These are phyloP conservation scores for Flaveria sonorensis DNA, from an alignment of 129 eudicot genomes.

Conservation along the genomic window DNA sequence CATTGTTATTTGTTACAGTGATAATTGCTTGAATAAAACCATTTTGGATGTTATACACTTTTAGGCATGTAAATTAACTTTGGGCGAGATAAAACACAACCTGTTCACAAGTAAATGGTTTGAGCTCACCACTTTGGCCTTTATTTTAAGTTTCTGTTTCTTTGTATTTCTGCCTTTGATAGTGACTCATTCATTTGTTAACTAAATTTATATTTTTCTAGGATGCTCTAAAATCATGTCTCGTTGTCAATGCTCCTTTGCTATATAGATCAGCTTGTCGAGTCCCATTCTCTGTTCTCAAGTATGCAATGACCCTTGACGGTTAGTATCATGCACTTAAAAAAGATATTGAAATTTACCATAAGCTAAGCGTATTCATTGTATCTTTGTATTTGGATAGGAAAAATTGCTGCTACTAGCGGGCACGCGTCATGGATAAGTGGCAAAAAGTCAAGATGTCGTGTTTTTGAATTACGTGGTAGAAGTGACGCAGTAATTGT, in stretches of 20 bases:
- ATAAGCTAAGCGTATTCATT: conserved; percentile 2
- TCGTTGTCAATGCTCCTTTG: conserved; percentile 91
- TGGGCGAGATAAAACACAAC: not conserved
- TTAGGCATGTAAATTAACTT: not conserved
- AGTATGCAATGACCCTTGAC: conserved; percentile 99
- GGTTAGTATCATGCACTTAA: conserved; percentile 57
- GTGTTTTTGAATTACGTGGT: conserved; percentile 90
- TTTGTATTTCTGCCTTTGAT: not conserved
- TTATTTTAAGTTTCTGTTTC: not conserved
- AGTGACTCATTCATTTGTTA: not conserved
- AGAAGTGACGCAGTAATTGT: conserved; percentile 95
- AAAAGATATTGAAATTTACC: not conserved
- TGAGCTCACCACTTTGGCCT: not conserved
- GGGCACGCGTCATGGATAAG: conserved; percentile 99
- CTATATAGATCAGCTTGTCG: conserved; percentile 82
- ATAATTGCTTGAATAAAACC: not conserved
- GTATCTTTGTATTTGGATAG: conserved; percentile 39
- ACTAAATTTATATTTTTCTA: conserved; percentile 28
- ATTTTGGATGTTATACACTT: not conserved
- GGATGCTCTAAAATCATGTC: conserved; percentile 93
- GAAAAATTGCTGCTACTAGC: conserved; percentile 91
- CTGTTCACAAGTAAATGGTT: not conserved
- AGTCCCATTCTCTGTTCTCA: conserved; percentile 88
- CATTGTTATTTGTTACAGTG: not conserved
- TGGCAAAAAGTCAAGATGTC: conserved; percentile 70